Evolutionary conservation across 352 stramenopile species (phyloP).

Genomic region (Phytophthora aleatoria): DNA sequence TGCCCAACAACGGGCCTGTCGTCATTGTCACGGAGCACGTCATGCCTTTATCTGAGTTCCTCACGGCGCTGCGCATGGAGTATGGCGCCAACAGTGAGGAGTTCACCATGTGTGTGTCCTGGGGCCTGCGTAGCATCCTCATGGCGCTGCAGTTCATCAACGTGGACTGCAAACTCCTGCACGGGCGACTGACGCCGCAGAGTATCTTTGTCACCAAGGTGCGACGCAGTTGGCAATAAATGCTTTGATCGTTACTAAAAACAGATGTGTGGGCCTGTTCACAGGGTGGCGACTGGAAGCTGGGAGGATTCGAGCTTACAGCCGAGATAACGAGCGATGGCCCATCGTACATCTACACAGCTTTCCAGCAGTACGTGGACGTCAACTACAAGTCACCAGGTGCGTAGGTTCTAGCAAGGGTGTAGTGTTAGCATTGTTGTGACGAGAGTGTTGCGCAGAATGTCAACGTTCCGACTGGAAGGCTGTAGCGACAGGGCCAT

Average conservation of each 20-base stretch:
- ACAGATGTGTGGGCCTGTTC: background rate
- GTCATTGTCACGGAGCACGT: constrained; percentile 96
- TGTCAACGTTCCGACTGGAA: constrained; percentile 83
- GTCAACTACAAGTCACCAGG: constrained; percentile 81
- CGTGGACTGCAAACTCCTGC: constrained; percentile 93
- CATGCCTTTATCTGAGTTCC: constrained; percentile 88
- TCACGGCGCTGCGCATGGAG: constrained; percentile 74
- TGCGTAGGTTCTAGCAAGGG: constrained; percentile 42
- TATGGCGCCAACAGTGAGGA: constrained; percentile 66
- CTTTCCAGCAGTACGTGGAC: constrained; percentile 86
- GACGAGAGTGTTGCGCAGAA: constrained; percentile 50
- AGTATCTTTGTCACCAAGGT: constrained; percentile 95
- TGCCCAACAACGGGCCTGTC: constrained; percentile 84
- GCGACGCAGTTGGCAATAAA: background rate
- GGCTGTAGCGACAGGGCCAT: constrained; percentile 49
- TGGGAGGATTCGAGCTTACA: constrained; percentile 93
- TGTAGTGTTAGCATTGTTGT: constrained; percentile 3
- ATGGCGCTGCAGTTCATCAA: constrained; percentile 94
- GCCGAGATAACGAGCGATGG: constrained; percentile 85
- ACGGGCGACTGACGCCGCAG: constrained; percentile 89
- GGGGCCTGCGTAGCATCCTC: constrained; percentile 94
- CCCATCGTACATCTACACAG: constrained; percentile 76
- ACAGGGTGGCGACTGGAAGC: constrained; percentile 94
- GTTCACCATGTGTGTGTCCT: constrained; percentile 89
- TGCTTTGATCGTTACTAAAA: background rate